Percentiles rank a stretch among this genome's conserved stretches.
phyloP scores from a whole-genome alignment of 2,329 filamentous ascomycete genomes.

The Hansfordia pulvinata region DNA sequence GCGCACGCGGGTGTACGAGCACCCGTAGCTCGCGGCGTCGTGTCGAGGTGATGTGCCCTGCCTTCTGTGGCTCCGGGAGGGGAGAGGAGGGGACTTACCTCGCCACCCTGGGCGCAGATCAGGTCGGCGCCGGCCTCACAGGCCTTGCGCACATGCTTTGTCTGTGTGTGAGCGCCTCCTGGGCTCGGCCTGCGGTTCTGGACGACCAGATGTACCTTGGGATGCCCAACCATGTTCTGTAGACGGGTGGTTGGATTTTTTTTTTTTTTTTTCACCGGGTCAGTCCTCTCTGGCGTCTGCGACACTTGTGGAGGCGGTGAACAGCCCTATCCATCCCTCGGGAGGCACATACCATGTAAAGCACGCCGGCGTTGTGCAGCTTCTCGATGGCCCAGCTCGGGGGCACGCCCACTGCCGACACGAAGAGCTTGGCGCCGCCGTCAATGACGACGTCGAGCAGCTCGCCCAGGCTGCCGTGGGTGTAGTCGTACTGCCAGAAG shows the following conservation, averaged over 20 bases:
- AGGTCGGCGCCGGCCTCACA: constrained; percentile 59
- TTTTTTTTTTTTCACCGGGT: too few relatives aligned
- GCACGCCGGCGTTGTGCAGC: constrained; percentile 51
- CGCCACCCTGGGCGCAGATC: constrained; percentile 96
- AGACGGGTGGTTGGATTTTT: too few relatives aligned
- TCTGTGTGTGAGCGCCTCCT: background rate
- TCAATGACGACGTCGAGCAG: constrained; percentile 19
- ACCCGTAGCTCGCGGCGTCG: too few relatives aligned
- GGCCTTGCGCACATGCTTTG: constrained; percentile 1
- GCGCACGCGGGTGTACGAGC: too few relatives aligned
- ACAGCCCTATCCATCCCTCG: too few relatives aligned
- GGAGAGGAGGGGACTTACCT: too few relatives aligned
- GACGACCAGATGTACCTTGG: constrained; percentile 75
- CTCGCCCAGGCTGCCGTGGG: constrained; percentile 15
- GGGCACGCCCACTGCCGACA: constrained; percentile 18
- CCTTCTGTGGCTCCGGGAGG: too few relatives aligned
- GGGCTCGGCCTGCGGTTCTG: too few relatives aligned
- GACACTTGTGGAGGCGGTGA: too few relatives aligned
- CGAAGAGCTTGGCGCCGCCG: constrained; percentile 17
- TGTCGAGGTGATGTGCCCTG: too few relatives aligned
- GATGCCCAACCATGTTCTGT: constrained; percentile 94
- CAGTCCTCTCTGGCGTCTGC: too few relatives aligned
- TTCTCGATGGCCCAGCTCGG: constrained; percentile 16
- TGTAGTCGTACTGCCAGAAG: constrained; percentile 13
- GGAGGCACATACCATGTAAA: constrained; percentile 54